Evolutionary conservation across 1,284 basidiomycete species (phyloP).

Genomic region (Rugosomyces carneus): DNA sequence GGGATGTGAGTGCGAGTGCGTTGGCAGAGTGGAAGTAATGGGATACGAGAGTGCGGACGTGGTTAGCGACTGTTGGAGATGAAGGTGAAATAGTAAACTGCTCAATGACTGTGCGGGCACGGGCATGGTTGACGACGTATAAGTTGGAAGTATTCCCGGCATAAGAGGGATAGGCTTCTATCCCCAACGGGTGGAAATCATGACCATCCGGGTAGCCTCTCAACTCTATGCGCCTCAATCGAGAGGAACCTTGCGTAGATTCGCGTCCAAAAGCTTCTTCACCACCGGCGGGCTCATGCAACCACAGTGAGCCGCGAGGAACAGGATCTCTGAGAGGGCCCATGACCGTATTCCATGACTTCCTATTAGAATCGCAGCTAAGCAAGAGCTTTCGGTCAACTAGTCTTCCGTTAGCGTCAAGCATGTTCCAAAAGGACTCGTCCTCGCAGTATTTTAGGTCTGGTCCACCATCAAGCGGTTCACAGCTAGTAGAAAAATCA

Average conservation of each 20-base stretch:
- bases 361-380: constrained; percentile 32
- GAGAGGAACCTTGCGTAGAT: too few species aligned
- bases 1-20: constrained; percentile 53
- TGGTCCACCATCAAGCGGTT: constrained; percentile 29
- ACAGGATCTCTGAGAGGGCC: constrained; percentile 41
- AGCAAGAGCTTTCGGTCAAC: constrained; percentile 23
- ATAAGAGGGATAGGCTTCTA: constrained; percentile 44
- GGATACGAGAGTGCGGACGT: constrained; percentile 53
- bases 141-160: constrained; percentile 43
- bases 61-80: constrained; percentile 33
- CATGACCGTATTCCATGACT: constrained; percentile 39
- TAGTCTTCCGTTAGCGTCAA: constrained; percentile 18
- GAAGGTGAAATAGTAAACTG: constrained; percentile 51
- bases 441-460: constrained; percentile 58
- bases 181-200: constrained; percentile 56
- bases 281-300: constrained; percentile 21
- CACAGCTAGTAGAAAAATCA: constrained; percentile 38
- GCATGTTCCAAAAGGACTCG: constrained; percentile 52
- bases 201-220: constrained; percentile 37
- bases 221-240: constrained; percentile 25
- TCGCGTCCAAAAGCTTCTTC: too few species aligned
- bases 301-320: constrained; percentile 37
- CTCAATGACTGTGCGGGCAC: constrained; percentile 51
- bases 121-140: constrained; percentile 62
- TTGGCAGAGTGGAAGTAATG: constrained; percentile 58